Percentiles rank a stretch among this genome's conserved stretches.
Conservation (phyloP, 2,329 filamentous ascomycete species). For the Lachnellula subtilissima region DNA sequence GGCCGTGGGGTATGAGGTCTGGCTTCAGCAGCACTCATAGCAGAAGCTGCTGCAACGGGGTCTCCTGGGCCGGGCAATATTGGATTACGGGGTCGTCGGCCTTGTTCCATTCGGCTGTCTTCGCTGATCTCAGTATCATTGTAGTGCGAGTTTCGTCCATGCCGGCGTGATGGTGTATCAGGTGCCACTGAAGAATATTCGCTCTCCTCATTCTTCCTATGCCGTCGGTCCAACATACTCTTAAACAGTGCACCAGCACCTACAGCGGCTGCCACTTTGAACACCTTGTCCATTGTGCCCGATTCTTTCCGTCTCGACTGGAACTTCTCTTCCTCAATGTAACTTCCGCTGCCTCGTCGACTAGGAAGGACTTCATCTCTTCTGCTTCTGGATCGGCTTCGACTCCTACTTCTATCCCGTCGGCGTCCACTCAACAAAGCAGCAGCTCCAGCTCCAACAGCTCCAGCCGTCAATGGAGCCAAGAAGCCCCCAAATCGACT, state of each 20-base stretch:
- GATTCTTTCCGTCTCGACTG: slow-evolving; percentile 33
- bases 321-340: slow-evolving; percentile 59
- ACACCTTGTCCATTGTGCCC: slow-evolving; percentile 56
- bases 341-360: slow-evolving; percentile 44
- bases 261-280: slow-evolving; percentile 55
- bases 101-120: slow-evolving; percentile 27
- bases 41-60: slow-evolving; percentile 41
- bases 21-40: slow-evolving; percentile 43
- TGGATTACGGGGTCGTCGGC: slow-evolving; percentile 34
- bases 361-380: slow-evolving; percentile 11
- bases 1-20: slow-evolving; percentile 31
- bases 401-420: slow-evolving; percentile 25
- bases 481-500: slow-evolving; percentile 45
- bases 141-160: slow-evolving; percentile 31
- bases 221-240: slow-evolving; percentile 51
- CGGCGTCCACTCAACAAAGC: slow-evolving; percentile 43
- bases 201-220: slow-evolving; percentile 47
- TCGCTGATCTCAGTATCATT: slow-evolving; percentile 44
- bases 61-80: slow-evolving; percentile 44
- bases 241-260: slow-evolving; percentile 60
- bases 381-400: slow-evolving; percentile 18
- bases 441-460: slow-evolving; percentile 53
- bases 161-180: slow-evolving; percentile 52
- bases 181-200: slow-evolving; percentile 60
- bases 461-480: slow-evolving; percentile 51